These are phyloP conservation scores for Penicillium sp. DNA, from an alignment of 2,329 filamentous ascomycete genomes.

Conservation along the genomic window DNA sequence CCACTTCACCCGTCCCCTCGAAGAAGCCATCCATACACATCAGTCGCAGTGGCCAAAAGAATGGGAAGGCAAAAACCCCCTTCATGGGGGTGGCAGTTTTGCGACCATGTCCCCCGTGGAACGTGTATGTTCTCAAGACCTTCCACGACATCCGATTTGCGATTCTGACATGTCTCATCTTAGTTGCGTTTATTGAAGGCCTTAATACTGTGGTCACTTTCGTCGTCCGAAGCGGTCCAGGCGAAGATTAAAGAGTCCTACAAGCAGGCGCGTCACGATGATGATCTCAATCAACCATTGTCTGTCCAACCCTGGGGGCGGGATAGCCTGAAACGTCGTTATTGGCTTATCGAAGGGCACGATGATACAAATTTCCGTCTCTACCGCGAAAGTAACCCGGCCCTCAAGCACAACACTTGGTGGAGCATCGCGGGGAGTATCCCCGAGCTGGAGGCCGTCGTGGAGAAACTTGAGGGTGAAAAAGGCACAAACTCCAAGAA, in stretches of 20 bases:
- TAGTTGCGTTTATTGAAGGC: slow-evolving; percentile 81
- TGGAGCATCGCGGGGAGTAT: slow-evolving; percentile 90
- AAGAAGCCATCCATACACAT: slow-evolving; percentile 85
- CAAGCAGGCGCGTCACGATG: slow-evolving; percentile 79
- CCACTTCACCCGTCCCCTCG: slow-evolving; percentile 88
- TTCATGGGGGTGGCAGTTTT: slow-evolving; percentile 79
- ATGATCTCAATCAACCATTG: slow-evolving; percentile 77
- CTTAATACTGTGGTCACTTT: slow-evolving; percentile 82
- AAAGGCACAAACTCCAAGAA: slow-evolving; percentile 77
- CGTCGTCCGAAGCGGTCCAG: slow-evolving; percentile 81
- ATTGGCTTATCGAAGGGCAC: slow-evolving; percentile 89
- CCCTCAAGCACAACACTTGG: slow-evolving; percentile 76
- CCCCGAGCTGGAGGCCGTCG: slow-evolving; percentile 74
- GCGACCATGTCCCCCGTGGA: slow-evolving; percentile 76
- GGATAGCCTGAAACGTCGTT: slow-evolving; percentile 86
- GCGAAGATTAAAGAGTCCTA: slow-evolving; percentile 81
- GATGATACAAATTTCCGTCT: slow-evolving; percentile 93
- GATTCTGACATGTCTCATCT: slow-evolving; percentile 10
- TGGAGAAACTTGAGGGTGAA: slow-evolving; percentile 75
- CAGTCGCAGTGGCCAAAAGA: slow-evolving; percentile 81
- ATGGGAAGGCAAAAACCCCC: slow-evolving; percentile 81
- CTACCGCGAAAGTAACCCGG: slow-evolving; percentile 88
- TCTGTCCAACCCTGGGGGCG: slow-evolving; percentile 89
- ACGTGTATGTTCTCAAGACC: slow-evolving; percentile 60
- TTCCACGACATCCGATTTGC: background rate